Evolutionary conservation across 2,329 filamentous ascomycete genomes (phyloP).

Genomic region (Ambrosiella cleistominuta): DNA sequence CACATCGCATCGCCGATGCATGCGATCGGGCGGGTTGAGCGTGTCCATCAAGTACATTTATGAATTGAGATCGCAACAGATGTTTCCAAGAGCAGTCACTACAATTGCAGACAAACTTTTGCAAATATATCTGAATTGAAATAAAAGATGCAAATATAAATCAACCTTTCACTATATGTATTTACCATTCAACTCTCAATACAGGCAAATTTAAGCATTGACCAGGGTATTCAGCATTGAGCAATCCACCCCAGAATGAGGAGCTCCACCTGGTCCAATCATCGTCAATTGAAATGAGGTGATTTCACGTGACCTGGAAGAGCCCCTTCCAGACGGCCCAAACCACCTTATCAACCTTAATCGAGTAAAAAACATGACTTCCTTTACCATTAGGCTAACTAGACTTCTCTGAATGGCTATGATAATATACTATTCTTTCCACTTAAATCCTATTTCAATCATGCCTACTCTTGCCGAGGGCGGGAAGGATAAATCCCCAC

Average conservation of each 20-base stretch:
- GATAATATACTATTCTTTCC: constrained; percentile 12
- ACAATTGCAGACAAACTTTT: too few relatives aligned
- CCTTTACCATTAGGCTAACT: neutral
- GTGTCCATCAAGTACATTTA: too few relatives aligned
- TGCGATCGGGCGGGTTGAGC: too few relatives aligned
- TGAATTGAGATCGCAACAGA: too few relatives aligned
- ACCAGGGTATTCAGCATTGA: neutral
- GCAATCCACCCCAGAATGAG: constrained; percentile 3
- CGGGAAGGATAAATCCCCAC: neutral
- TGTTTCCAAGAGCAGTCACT: too few relatives aligned
- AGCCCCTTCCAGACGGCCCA: neutral
- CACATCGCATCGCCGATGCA: too few relatives aligned
- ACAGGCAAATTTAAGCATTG: neutral
- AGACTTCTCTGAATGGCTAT: neutral
- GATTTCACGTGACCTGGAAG: constrained; percentile 13
- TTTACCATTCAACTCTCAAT: neutral
- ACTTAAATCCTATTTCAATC: constrained; percentile 5
- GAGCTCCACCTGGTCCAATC: constrained; percentile 11
- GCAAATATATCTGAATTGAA: too few relatives aligned
- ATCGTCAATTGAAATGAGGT: constrained; percentile 9
- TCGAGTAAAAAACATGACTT: neutral
- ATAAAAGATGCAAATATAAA: too few relatives aligned
- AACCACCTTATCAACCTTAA: neutral
- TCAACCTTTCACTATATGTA: too few relatives aligned
- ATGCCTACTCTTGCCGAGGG: neutral